Conservation (phyloP, 805 yeast genomes). For the Saturnispora silvae region DNA sequence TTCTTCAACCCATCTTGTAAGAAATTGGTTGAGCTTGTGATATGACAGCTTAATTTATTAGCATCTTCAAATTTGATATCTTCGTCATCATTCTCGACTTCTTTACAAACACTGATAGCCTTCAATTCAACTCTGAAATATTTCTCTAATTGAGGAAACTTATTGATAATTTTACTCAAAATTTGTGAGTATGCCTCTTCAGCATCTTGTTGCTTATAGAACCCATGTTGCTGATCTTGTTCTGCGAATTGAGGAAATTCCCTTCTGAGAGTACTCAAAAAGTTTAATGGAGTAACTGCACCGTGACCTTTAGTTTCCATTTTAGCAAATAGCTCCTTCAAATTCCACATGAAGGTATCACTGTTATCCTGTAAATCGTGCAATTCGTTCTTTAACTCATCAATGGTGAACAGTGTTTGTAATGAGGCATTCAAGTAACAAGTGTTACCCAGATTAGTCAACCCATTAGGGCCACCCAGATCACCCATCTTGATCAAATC, state of each 20-base stretch:
- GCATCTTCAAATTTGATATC: conserved; percentile 43
- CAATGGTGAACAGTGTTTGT: conserved; percentile 41
- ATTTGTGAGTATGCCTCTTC: conserved; percentile 93
- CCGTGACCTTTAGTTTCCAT: conserved; percentile 31
- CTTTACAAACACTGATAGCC: conserved; percentile 51
- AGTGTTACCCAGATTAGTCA: conserved; percentile 64
- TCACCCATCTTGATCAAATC: conserved; percentile 12
- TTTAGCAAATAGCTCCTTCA: conserved; percentile 35
- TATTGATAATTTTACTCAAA: conserved; percentile 38
- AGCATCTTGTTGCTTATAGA: conserved; percentile 92
- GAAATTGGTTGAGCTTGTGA: conserved; percentile 74
- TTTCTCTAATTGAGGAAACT: conserved; percentile 42
- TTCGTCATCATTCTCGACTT: conserved; percentile 37
- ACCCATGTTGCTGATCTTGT: conserved; percentile 49
- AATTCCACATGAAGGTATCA: conserved; percentile 22
- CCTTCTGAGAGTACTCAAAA: conserved; percentile 55
- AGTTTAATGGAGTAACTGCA: conserved; percentile 49
- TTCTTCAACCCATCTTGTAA: conserved; percentile 73
- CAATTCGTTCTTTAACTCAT: conserved; percentile 31
- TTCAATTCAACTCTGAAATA: conserved; percentile 58
- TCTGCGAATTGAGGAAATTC: conserved; percentile 86
- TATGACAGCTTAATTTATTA: conserved; percentile 79
- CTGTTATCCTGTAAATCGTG: conserved; percentile 13
- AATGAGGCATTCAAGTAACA: conserved; percentile 66
- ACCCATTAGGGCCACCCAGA: conserved; percentile 48